A percentile compares a stretch with the other conserved stretches of the same genome.
phyloP scores from a whole-genome alignment of 352 stramenopile genomes.

The Globisporangium polare region DNA sequence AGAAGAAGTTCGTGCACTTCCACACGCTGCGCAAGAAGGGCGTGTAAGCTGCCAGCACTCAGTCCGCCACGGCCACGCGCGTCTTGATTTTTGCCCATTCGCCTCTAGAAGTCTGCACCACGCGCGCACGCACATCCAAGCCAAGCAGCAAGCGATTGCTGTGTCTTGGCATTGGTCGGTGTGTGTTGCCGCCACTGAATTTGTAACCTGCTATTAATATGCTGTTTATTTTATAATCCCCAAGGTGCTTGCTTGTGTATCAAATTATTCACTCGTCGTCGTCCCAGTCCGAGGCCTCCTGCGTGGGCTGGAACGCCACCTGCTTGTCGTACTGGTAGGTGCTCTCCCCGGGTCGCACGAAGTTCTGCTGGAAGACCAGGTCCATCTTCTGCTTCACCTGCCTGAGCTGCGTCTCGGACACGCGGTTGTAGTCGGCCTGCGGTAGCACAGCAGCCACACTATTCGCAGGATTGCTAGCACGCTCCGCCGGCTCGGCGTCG shows the following conservation, averaged over 20 bases:
- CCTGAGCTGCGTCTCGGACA: conserved; percentile 67
- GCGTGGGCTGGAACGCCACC: conserved; percentile 37
- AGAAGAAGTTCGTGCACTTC: conserved; percentile 86
- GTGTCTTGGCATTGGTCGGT: background rate
- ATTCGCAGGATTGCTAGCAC: background rate
- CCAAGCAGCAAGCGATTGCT: background rate
- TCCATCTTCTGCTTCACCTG: conserved; percentile 75
- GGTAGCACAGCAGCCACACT: conserved; percentile 24
- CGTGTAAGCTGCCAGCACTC: conserved; percentile 38
- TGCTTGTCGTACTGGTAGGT: conserved; percentile 74
- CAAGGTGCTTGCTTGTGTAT: conserved; percentile 10
- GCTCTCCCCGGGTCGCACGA: conserved; percentile 45
- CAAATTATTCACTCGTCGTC: conserved; percentile 19
- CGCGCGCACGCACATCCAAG: background rate
- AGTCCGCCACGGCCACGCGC: background rate
- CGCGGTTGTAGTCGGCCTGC: conserved; percentile 73
- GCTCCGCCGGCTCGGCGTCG: background rate
- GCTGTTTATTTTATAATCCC: conserved; percentile 55
- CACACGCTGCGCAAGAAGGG: conserved; percentile 86
- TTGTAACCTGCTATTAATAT: conserved; percentile 50
- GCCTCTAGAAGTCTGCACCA: conserved; percentile 18
- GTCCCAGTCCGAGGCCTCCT: conserved; percentile 60
- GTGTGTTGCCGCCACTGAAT: conserved; percentile 3
- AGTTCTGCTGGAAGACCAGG: conserved; percentile 58
- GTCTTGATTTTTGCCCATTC: background rate